Evolutionary conservation across 75 land plant genomes (phyloP).

Genomic region (Selaginella tamariscina): DNA sequence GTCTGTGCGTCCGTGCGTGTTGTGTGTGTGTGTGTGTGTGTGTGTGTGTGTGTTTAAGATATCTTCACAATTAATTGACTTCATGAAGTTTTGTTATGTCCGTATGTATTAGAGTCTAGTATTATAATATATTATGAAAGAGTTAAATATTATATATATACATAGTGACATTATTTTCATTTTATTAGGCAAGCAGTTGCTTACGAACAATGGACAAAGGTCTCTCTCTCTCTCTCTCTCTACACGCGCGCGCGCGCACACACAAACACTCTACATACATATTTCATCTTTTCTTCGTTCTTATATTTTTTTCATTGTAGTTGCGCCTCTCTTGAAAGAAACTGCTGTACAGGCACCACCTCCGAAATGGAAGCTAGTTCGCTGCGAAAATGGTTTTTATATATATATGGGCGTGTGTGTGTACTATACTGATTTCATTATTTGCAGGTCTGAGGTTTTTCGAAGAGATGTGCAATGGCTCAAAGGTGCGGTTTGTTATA

Average conservation of each 20-base stretch:
- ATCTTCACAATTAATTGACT: too few species aligned
- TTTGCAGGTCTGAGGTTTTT: background rate
- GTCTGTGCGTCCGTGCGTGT: too few species aligned
- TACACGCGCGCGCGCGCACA: too few species aligned
- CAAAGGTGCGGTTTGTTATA: background rate
- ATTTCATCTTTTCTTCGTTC: background rate
- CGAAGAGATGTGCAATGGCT: background rate
- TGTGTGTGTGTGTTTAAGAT: too few species aligned
- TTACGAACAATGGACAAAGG: background rate
- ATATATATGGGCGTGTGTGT: too few species aligned
- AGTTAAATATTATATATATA: too few species aligned
- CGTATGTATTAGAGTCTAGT: too few species aligned
- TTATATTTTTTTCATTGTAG: background rate
- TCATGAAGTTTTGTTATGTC: too few species aligned
- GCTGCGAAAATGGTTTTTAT: background rate
- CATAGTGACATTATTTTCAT: background rate
- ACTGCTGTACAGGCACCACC: background rate
- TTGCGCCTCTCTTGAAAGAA: background rate
- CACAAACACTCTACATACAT: too few species aligned
- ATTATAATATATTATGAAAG: too few species aligned
- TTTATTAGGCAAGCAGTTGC: background rate
- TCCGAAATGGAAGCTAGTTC: background rate
- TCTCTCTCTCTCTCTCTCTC: background rate
- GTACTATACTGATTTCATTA: background rate
- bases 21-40: too few species aligned